These are phyloP conservation scores for Globisporangium solare DNA, from an alignment of 352 stramenopile species.

Conservation along the genomic window DNA sequence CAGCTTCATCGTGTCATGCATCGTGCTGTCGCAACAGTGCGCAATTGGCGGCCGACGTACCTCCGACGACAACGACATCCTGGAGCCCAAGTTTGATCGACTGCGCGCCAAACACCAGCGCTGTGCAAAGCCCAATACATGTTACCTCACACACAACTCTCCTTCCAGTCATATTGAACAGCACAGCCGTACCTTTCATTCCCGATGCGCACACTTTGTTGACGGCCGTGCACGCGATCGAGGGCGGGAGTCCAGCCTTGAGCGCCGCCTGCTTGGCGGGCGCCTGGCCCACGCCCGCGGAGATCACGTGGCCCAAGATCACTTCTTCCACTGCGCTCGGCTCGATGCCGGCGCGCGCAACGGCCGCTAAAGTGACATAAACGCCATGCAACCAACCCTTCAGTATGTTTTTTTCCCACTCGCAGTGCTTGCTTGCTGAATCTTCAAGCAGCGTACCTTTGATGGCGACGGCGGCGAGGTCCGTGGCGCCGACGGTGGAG, in stretches of 20 bases:
- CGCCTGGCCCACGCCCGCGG: conserved; percentile 92
- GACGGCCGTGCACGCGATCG: conserved; percentile 93
- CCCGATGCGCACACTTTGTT: conserved; percentile 97
- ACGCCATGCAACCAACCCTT: too few species aligned
- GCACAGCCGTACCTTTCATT: conserved; percentile 74
- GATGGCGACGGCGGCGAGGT: conserved; percentile 88
- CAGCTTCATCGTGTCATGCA: neutral
- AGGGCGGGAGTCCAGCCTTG: conserved; percentile 58
- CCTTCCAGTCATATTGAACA: neutral
- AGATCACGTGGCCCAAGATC: conserved; percentile 94
- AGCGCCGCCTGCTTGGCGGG: conserved; percentile 89
- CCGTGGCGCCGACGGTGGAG: conserved; percentile 74
- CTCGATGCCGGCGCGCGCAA: conserved; percentile 42
- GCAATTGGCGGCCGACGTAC: conserved; percentile 5
- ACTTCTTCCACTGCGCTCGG: conserved; percentile 87
- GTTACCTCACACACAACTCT: neutral
- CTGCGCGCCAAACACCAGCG: conserved; percentile 80
- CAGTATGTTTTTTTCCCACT: too few species aligned
- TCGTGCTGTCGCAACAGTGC: neutral
- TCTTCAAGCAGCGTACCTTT: conserved; percentile 23
- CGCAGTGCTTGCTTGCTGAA: too few species aligned
- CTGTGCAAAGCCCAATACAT: conserved; percentile 14
- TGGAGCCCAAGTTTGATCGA: conserved; percentile 81
- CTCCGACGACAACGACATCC: conserved; percentile 84
- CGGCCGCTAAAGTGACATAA: conserved; percentile 19